These are phyloP conservation scores for Heliamphora pulchella DNA, from an alignment of 179 eudicot genomes.

Conservation along the genomic window DNA sequence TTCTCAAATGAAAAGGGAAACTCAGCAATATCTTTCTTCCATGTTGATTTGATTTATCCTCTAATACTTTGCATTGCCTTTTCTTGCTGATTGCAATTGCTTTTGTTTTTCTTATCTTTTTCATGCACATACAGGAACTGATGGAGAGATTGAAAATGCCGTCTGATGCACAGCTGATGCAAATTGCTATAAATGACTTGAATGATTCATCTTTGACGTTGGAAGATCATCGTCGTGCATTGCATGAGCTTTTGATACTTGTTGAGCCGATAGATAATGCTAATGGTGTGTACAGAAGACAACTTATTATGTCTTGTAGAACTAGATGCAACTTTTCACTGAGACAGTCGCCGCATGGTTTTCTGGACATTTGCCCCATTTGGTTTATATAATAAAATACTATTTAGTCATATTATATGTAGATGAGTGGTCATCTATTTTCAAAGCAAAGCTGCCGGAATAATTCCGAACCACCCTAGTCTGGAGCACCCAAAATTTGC, in stretches of 20 bases:
- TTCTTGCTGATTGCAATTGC: background rate
- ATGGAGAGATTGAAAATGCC: conserved; percentile 79
- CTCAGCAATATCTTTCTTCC: background rate
- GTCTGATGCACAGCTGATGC: conserved; percentile 88
- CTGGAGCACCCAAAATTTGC: background rate
- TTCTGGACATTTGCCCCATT: background rate
- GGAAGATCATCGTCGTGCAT: conserved; percentile 68
- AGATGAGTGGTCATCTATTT: background rate
- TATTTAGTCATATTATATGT: background rate
- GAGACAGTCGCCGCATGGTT: background rate
- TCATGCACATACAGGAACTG: conserved; percentile 49
- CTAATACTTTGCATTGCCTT: background rate
- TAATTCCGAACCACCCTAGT: background rate
- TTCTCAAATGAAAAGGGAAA: background rate
- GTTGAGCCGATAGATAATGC: conserved; percentile 96
- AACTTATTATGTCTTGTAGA: background rate
- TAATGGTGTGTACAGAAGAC: conserved; percentile 57
- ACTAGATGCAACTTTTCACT: background rate
- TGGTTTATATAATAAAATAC: background rate
- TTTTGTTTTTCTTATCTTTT: background rate
- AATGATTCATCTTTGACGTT: conserved; percentile 63
- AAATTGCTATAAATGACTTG: conserved; percentile 70
- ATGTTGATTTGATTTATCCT: background rate
- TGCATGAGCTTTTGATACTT: conserved; percentile 72
- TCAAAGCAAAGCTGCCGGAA: background rate